A percentile compares a stretch with the other conserved stretches of the same genome.
Conservation (phyloP, 768 basidiomycete genomes). For the Lentinula guzmanii region DNA sequence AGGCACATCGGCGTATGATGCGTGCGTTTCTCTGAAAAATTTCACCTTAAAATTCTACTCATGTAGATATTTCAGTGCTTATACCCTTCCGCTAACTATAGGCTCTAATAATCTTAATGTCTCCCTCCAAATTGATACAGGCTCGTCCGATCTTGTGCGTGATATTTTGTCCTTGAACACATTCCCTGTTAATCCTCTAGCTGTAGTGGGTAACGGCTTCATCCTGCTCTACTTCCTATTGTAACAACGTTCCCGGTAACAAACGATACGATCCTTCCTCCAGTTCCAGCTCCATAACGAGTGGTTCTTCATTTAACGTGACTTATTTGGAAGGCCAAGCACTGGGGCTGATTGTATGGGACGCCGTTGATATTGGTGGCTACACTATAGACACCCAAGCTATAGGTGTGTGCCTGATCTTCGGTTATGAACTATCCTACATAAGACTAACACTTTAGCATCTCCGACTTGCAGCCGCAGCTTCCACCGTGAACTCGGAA, state of each 20-base stretch:
- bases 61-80: constrained; percentile 37
- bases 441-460: neutral
- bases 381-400: constrained; percentile 65
- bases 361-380: constrained; percentile 53
- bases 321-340: constrained; percentile 56
- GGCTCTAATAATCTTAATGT: constrained; percentile 45
- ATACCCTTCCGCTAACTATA: constrained; percentile 55
- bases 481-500: constrained; percentile 45
- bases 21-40: constrained; percentile 38
- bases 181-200: neutral
- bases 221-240: constrained; percentile 52
- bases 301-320: constrained; percentile 41
- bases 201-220: constrained; percentile 72
- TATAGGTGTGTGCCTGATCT: constrained; percentile 36
- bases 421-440: neutral
- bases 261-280: constrained; percentile 50
- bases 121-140: constrained; percentile 72
- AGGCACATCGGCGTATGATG: constrained; percentile 46
- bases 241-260: constrained; percentile 34
- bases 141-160: constrained; percentile 70
- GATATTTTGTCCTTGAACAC: constrained; percentile 2
- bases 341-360: constrained; percentile 65
- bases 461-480: constrained; percentile 44
- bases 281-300: constrained; percentile 26
- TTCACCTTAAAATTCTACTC: neutral